Evolutionary conservation across 495 filamentous ascomycete species (phyloP).

Genomic region (Chlorociboria aeruginascens): DNA sequence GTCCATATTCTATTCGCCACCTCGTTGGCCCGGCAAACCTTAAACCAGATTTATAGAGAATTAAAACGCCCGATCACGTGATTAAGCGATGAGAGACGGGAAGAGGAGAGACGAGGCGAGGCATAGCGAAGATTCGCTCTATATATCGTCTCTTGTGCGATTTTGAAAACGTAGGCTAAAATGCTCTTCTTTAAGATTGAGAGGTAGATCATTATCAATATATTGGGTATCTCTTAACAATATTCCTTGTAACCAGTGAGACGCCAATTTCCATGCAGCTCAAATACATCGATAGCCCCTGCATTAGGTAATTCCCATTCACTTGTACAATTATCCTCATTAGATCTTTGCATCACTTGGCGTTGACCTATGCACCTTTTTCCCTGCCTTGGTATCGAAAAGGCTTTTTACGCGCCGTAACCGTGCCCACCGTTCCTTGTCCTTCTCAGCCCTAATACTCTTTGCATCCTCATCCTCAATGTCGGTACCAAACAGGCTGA

Average conservation of each 20-base stretch:
- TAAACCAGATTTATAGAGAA: no score
- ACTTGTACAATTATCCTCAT: background rate
- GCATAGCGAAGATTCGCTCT: no score
- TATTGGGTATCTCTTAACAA: background rate
- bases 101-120: no score
- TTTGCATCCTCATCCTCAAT: slow-evolving; percentile 30
- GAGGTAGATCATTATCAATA: background rate
- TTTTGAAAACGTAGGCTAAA: no score
- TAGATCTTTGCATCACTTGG: background rate
- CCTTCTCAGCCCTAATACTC: slow-evolving; percentile 35
- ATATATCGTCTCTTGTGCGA: no score
- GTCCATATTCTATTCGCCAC: background rate
- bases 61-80: no score
- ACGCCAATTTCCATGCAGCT: background rate
- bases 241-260: background rate
- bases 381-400: slow-evolving; percentile 39
- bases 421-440: slow-evolving; percentile 41
- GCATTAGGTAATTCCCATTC: background rate
- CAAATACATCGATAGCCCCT: background rate
- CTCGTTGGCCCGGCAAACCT: no score
- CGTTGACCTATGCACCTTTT: slow-evolving; percentile 20
- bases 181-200: no score
- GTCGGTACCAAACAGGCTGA: slow-evolving; percentile 6
- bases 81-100: no score
- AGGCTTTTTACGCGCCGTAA: slow-evolving; percentile 43